These are phyloP conservation scores for Phycomyces nitens DNA, from an alignment of 192 early-diverging fungal genomes.

Conservation along the genomic window DNA sequence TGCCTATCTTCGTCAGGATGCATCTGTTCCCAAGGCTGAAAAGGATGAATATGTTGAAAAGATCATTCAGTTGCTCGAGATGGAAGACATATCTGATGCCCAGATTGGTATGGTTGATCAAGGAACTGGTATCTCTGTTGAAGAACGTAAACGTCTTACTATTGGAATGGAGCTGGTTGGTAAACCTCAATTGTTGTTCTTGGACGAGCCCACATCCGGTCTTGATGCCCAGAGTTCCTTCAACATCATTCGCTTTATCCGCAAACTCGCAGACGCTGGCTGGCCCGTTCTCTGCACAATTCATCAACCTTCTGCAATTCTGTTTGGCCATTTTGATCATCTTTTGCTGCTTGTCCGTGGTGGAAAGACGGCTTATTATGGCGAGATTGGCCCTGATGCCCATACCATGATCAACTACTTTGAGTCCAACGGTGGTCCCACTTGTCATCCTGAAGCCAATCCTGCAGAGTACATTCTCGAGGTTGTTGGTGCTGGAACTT, in stretches of 20 bases:
- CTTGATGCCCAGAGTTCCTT: conserved; percentile 74
- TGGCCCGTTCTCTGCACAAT: conserved; percentile 79
- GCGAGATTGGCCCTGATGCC: conserved; percentile 70
- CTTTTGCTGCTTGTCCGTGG: too few relatives aligned
- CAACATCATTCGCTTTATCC: conserved; percentile 73
- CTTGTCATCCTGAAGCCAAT: conserved; percentile 66
- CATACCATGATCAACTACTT: conserved; percentile 66
- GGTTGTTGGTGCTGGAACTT: conserved; percentile 63
- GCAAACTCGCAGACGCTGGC: too few relatives aligned
- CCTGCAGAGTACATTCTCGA: conserved; percentile 87
- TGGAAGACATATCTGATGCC: conserved; percentile 70
- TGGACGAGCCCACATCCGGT: conserved; percentile 90
- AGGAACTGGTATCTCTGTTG: conserved; percentile 79
- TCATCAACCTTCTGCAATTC: conserved; percentile 77
- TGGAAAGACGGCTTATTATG: conserved; percentile 82
- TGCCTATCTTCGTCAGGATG: conserved; percentile 70
- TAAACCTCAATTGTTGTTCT: too few relatives aligned
- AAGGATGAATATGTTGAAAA: conserved; percentile 71
- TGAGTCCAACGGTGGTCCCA: too few relatives aligned
- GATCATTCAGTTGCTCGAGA: conserved; percentile 70
- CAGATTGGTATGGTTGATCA: conserved; percentile 67
- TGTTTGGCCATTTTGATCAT: conserved; percentile 85
- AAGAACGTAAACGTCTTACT: conserved; percentile 83
- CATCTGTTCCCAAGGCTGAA: conserved; percentile 54
- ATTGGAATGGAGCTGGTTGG: conserved; percentile 85